These are phyloP conservation scores for Paracoccidioides lutzii DNA, from an alignment of 2,329 filamentous ascomycete species.

Conservation along the genomic window DNA sequence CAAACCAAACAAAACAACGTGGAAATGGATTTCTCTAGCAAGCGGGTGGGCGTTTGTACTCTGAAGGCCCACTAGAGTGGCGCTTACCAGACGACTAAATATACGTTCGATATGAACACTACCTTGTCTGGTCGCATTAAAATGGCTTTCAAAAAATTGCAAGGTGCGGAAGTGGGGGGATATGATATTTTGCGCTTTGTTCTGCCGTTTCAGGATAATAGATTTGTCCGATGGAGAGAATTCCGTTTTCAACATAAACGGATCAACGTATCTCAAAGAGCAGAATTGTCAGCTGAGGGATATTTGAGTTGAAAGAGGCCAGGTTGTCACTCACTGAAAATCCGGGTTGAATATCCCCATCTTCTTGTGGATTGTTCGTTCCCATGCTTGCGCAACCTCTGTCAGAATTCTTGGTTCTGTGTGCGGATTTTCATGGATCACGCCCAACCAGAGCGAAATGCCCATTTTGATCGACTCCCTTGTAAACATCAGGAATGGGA, in stretches of 20 bases:
- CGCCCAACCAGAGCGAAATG: constrained; percentile 88
- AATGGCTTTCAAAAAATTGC: constrained; percentile 87
- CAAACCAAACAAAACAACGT: constrained; percentile 70
- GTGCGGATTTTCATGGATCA: constrained; percentile 87
- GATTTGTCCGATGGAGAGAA: constrained; percentile 82
- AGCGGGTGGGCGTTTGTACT: constrained; percentile 66
- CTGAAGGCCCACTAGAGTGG: constrained; percentile 63
- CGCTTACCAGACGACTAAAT: constrained; percentile 67
- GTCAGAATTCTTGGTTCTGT: constrained; percentile 76
- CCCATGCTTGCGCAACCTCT: constrained; percentile 85
- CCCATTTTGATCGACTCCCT: constrained; percentile 93
- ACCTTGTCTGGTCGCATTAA: constrained; percentile 79
- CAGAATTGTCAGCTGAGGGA: constrained; percentile 9
- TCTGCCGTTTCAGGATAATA: constrained; percentile 59
- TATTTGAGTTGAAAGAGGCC: neutral
- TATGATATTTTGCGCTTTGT: constrained; percentile 67
- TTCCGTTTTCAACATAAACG: constrained; percentile 83
- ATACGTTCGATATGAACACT: constrained; percentile 69
- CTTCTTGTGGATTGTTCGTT: constrained; percentile 62
- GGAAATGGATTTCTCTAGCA: constrained; percentile 82
- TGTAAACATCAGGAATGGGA: constrained; percentile 85
- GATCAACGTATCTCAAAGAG: constrained; percentile 53
- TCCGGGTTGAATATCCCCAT: constrained; percentile 68
- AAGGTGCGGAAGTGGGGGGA: constrained; percentile 75
- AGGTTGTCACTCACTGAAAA: constrained; percentile 39